phyloP scores from a whole-genome alignment of 2,329 filamentous ascomycete species.

The Delphinella strobiligena region DNA sequence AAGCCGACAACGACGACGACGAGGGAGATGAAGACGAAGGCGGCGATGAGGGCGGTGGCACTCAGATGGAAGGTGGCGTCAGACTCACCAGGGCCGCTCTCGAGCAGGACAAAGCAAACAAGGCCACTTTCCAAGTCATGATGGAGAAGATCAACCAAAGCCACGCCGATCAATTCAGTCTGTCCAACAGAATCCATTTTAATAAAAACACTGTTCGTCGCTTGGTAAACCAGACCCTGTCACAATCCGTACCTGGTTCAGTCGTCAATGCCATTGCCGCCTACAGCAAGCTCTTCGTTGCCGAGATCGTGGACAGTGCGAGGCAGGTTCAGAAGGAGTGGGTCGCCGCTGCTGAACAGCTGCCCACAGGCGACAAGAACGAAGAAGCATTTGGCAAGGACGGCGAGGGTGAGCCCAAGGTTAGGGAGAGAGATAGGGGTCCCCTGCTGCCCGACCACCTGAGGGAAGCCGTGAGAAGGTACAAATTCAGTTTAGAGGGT shows the following conservation, averaged over 20 bases:
- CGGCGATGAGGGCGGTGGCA: slow-evolving; percentile 47
- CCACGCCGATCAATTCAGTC: slow-evolving; percentile 58
- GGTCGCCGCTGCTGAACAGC: slow-evolving; percentile 46
- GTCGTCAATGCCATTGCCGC: slow-evolving; percentile 66
- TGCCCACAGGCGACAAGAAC: slow-evolving; percentile 29
- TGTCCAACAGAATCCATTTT: slow-evolving; percentile 57
- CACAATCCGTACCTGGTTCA: slow-evolving; percentile 61
- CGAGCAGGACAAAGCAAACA: slow-evolving; percentile 56
- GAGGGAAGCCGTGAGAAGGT: slow-evolving; percentile 58
- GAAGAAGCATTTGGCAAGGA: slow-evolving; percentile 27
- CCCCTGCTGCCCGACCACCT: slow-evolving; percentile 65
- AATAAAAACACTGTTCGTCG: slow-evolving; percentile 57
- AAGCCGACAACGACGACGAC: slow-evolving; percentile 31
- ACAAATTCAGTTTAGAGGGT: slow-evolving; percentile 51
- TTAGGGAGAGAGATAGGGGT: slow-evolving; percentile 28
- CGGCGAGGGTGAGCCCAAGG: slow-evolving; percentile 11
- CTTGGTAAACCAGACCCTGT: slow-evolving; percentile 70
- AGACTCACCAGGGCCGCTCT: slow-evolving; percentile 44
- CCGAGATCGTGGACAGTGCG: slow-evolving; percentile 62
- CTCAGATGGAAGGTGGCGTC: slow-evolving; percentile 37
- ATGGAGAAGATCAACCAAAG: slow-evolving; percentile 52
- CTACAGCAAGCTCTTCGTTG: slow-evolving; percentile 65
- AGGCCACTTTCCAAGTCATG: slow-evolving; percentile 36
- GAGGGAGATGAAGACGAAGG: slow-evolving; percentile 40
- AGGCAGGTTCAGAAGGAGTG: slow-evolving; percentile 61